Evolutionary conservation across 1,139 yeast genomes (phyloP), one percentile per base, ranked within the genome.

Genomic region (Insectozyma bohioensis): DNA sequence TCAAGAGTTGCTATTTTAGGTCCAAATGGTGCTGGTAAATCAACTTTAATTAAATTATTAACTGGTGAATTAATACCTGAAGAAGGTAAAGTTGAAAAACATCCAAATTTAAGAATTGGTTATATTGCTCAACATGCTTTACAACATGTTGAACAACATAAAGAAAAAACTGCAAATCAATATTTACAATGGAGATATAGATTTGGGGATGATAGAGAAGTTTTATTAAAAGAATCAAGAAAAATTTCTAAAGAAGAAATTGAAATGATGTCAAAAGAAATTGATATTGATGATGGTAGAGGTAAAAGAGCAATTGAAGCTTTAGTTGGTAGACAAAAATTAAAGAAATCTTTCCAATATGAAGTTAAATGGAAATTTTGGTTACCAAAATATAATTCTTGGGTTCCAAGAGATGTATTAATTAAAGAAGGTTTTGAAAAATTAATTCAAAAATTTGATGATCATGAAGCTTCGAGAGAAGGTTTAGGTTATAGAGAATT

Each of bases 21-120:
- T 36, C 97, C 98, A 44, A 92, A 92, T 59, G 98, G 98, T 74
- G 98, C 98, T 37, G 98, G 98, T 69, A 92, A 92, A 61, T 87
- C 97, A 6, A 92, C 98, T 12, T 73, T 92, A 53, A 92, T 92
- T 63, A 92, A 92, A 63, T 71, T 90, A 35, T 73, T 92, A 50
- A 92, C 97, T 9, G 98, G 86, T 43, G 98, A 92, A 62, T 71
- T 87, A 42, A 75, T 85, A 35, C 97, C 98, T 18, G 74, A 78
- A 46, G 75, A 67, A 44, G 98, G 98, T 52, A 81, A 78, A 44
- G 97, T 92, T 39, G 97, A 92, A 67, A 92, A 92, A 65, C 98
- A 92, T 66, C 97, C 97, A 44, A 92, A 92, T 63, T 75, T 92
- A 66, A 90, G 98, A 73, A 87, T 92, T 53, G 98, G 97, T 43